These are phyloP conservation scores for Polyplosphaeria fusca DNA, from an alignment of 495 filamentous ascomycete genomes.

Conservation along the genomic window DNA sequence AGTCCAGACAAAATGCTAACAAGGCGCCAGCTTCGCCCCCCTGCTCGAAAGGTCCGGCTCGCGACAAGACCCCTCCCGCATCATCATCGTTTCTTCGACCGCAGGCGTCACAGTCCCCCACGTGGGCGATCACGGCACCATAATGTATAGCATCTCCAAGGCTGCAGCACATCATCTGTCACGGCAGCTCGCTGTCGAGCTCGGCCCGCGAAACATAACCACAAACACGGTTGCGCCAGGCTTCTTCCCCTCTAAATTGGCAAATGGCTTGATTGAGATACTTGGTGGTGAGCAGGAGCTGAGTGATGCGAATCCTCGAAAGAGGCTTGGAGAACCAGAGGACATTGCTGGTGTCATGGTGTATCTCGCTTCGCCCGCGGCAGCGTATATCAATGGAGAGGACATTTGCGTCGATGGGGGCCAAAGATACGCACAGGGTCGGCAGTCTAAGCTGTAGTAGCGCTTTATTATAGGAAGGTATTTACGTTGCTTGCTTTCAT, in stretches of 20 bases:
- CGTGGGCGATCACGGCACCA: constrained; percentile 45
- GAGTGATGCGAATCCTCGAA: constrained; percentile 38
- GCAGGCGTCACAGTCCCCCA: constrained; percentile 44
- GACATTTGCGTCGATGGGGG: constrained; percentile 40
- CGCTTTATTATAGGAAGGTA: background rate
- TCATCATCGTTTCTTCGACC: constrained; percentile 42
- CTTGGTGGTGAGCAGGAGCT: constrained; percentile 39
- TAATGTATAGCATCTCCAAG: constrained; percentile 48
- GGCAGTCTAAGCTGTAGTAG: constrained; percentile 25
- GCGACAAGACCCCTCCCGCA: constrained; percentile 40
- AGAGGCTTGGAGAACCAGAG: constrained; percentile 43
- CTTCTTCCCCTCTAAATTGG: constrained; percentile 47
- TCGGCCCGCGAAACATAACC: constrained; percentile 45
- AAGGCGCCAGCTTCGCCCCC: constrained; percentile 35
- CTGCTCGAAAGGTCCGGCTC: constrained; percentile 39
- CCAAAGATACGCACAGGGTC: constrained; percentile 17
- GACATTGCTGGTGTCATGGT: constrained; percentile 46
- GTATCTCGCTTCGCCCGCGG: constrained; percentile 41
- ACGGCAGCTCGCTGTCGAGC: constrained; percentile 43
- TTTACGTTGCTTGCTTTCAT: too few species aligned
- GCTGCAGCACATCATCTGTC: constrained; percentile 46
- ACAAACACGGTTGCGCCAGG: constrained; percentile 46
- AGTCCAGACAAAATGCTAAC: background rate
- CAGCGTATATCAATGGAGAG: constrained; percentile 39
- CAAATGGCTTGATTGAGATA: constrained; percentile 44